Conservation (phyloP, 129 eudicot genomes). For the Gnaphalium uliginosum region DNA sequence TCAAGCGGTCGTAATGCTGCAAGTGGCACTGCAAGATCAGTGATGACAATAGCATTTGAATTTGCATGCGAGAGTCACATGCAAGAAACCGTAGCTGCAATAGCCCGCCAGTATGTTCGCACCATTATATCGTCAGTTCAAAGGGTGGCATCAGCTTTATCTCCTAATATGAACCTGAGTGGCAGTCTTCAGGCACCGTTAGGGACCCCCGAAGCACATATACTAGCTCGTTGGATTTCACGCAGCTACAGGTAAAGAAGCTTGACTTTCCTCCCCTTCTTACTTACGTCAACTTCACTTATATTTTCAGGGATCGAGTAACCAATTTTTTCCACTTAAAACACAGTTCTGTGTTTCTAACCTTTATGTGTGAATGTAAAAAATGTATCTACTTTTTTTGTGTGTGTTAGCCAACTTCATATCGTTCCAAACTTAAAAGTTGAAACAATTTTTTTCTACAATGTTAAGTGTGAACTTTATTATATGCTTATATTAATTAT, state of each 20-base stretch:
- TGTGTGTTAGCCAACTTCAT: no score
- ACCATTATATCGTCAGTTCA: slow-evolving; percentile 87
- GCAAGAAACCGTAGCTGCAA: slow-evolving; percentile 89
- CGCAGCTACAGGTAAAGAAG: slow-evolving; percentile 73
- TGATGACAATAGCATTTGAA: slow-evolving; percentile 89
- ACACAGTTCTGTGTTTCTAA: neutral
- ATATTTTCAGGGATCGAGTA: no score
- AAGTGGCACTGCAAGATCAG: slow-evolving; percentile 60
- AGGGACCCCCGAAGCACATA: slow-evolving; percentile 85
- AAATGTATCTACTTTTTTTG: neutral
- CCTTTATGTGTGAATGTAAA: neutral
- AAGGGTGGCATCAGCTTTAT: slow-evolving; percentile 88
- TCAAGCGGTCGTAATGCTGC: slow-evolving; percentile 35
- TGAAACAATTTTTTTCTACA: no score
- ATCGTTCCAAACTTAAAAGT: no score
- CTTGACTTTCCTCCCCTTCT: neutral
- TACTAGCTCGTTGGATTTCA: slow-evolving; percentile 79
- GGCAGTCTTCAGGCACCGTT: slow-evolving; percentile 65
- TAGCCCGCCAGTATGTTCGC: slow-evolving; percentile 88
- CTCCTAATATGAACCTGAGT: slow-evolving; percentile 58
- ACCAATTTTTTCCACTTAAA: neutral
- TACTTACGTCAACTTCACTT: neutral
- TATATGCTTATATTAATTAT: neutral
- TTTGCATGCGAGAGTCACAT: slow-evolving; percentile 95
- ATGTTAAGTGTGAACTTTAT: neutral